Percentiles rank a stretch among this genome's conserved stretches.
Conservation (phyloP, 257 asterid species). For the Nemophila menziesii region DNA sequence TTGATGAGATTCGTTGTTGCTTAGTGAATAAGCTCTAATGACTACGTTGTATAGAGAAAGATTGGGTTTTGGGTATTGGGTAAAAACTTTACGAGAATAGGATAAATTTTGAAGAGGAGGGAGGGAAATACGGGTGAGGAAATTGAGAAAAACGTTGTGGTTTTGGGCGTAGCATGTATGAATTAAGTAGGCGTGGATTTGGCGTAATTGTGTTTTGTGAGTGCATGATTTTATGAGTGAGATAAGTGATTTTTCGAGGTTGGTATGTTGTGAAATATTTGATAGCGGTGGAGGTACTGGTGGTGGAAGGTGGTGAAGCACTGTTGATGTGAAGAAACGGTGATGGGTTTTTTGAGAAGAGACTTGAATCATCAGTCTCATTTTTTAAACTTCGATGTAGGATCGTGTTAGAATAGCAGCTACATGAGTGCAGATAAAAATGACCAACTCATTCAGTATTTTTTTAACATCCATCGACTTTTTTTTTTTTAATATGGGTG, state of each 20-base stretch:
- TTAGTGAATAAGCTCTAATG: conserved; percentile 52
- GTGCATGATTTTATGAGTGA: conserved; percentile 48
- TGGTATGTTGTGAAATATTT: conserved; percentile 7
- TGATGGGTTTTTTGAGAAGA: not conserved
- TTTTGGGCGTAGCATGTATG: conserved; percentile 34
- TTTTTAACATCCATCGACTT: too few species aligned
- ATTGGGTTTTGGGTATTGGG: conserved; percentile 34
- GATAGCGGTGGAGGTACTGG: not conserved
- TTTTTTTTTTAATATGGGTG: too few species aligned
- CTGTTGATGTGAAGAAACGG: not conserved
- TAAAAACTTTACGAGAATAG: conserved; percentile 37
- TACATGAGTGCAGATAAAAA: too few species aligned
- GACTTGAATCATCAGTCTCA: not conserved
- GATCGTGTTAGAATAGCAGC: too few species aligned
- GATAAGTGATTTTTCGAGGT: conserved; percentile 25
- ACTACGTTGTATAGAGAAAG: conserved; percentile 39
- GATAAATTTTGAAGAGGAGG: conserved; percentile 42
- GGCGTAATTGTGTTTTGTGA: conserved; percentile 36
- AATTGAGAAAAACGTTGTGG: conserved; percentile 40
- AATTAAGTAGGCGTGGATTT: conserved; percentile 56
- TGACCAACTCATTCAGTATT: too few species aligned
- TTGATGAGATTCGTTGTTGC: conserved; percentile 24
- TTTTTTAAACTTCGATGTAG: too few species aligned
- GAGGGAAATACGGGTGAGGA: conserved; percentile 43
- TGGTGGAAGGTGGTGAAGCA: not conserved